A percentile compares a stretch with the other conserved stretches of the same genome.
These are phyloP conservation scores for Esteya vermicola DNA, from an alignment of 2,329 filamentous ascomycete species.

Conservation along the genomic window DNA sequence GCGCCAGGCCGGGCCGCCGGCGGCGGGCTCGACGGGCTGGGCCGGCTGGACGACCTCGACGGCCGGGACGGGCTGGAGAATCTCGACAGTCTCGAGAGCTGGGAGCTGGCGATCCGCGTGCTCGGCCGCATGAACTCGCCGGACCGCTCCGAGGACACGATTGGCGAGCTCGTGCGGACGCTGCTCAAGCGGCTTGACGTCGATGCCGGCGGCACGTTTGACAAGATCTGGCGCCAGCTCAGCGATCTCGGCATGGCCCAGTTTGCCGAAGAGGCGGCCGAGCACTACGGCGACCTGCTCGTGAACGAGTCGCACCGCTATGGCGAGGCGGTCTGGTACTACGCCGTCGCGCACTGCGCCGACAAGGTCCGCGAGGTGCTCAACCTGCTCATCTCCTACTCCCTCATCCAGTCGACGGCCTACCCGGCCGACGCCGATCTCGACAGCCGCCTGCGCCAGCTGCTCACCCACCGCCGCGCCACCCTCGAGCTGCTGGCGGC, in stretches of 20 bases:
- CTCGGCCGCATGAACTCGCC: slow-evolving; percentile 68
- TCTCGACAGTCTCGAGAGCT: slow-evolving; percentile 47
- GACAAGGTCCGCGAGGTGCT: slow-evolving; percentile 74
- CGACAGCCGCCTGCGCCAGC: slow-evolving; percentile 53
- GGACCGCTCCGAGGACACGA: slow-evolving; percentile 55
- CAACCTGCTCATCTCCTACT: slow-evolving; percentile 76
- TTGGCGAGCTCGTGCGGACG: slow-evolving; percentile 56
- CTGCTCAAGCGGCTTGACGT: slow-evolving; percentile 49
- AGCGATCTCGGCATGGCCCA: slow-evolving; percentile 63
- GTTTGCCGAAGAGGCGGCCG: slow-evolving; percentile 68
- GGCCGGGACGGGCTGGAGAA: slow-evolving; percentile 13
- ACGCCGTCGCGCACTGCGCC: slow-evolving; percentile 66
- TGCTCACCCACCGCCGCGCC: slow-evolving; percentile 58
- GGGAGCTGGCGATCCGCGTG: slow-evolving; percentile 78
- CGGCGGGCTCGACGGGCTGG: slow-evolving; percentile 6
- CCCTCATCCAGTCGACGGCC: slow-evolving; percentile 68
- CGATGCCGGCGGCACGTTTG: slow-evolving; percentile 55
- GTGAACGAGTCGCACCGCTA: slow-evolving; percentile 63
- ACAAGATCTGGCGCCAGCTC: slow-evolving; percentile 69
- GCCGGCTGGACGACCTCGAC: neutral
- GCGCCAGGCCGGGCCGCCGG: slow-evolving; percentile 10
- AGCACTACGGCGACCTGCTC: slow-evolving; percentile 75
- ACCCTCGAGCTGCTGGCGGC: slow-evolving; percentile 59
- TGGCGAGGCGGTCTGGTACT: slow-evolving; percentile 80
- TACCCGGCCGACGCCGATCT: slow-evolving; percentile 61